Evolutionary conservation across 2,329 filamentous ascomycete species (phyloP).

Genomic region (Talaromyces islandicus): DNA sequence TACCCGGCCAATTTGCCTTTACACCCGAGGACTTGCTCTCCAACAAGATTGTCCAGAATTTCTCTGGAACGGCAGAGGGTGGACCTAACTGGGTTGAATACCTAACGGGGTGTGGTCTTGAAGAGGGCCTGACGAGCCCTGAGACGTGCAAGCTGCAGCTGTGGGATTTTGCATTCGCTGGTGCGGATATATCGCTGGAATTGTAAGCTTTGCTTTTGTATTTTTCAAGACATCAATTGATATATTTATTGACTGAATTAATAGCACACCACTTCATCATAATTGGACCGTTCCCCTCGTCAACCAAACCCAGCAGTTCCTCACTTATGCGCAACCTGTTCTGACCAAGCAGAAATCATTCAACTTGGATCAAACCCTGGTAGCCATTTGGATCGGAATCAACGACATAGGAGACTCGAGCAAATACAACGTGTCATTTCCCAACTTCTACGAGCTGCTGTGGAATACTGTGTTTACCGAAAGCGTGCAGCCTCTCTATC

Average conservation of each 20-base stretch:
- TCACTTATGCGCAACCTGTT: slow-evolving; percentile 39
- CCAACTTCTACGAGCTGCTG: slow-evolving; percentile 37
- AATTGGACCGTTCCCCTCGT: slow-evolving; percentile 45
- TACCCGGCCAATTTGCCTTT: slow-evolving; percentile 38
- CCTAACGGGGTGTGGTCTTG: slow-evolving; percentile 46
- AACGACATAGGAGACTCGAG: slow-evolving; percentile 52
- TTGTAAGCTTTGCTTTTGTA: slow-evolving; percentile 21
- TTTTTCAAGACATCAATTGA: neutral
- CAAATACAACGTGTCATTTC: slow-evolving; percentile 37
- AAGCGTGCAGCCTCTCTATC: slow-evolving; percentile 33
- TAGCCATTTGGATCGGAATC: slow-evolving; percentile 51
- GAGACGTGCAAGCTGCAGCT: slow-evolving; percentile 42
- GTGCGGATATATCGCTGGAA: slow-evolving; percentile 43
- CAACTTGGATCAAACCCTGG: slow-evolving; percentile 29
- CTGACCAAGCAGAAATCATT: slow-evolving; percentile 28
- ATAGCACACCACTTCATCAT: slow-evolving; percentile 46
- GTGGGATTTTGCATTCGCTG: slow-evolving; percentile 54
- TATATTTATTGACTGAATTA: neutral
- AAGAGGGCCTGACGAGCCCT: slow-evolving; percentile 39
- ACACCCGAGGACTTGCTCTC: slow-evolving; percentile 39
- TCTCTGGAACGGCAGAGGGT: slow-evolving; percentile 46
- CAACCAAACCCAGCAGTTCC: slow-evolving; percentile 47
- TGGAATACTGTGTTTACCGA: slow-evolving; percentile 38
- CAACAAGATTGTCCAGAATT: slow-evolving; percentile 49
- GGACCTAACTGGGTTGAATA: slow-evolving; percentile 53